Conservation (phyloP, 139 green algal genomes). For the Klebsormidium nitens region DNA sequence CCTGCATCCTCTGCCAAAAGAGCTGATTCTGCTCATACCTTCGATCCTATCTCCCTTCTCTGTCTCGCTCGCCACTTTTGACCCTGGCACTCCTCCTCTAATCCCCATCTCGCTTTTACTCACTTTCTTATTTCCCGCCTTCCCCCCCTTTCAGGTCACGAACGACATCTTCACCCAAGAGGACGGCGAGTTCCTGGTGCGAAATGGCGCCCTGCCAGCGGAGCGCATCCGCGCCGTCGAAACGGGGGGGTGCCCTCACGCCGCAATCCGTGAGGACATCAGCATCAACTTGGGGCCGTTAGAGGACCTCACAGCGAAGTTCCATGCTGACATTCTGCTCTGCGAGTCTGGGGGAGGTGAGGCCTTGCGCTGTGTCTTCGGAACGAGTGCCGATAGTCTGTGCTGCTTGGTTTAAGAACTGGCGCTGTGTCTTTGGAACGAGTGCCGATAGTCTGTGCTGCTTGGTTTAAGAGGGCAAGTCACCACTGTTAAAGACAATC, state of each 20-base stretch:
- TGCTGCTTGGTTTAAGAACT: too few relatives aligned
- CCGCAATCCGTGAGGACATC: constrained; percentile 52
- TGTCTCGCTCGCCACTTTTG: background rate
- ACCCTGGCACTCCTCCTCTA: background rate
- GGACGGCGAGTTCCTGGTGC: constrained; percentile 48
- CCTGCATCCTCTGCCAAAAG: background rate
- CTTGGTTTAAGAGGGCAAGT: too few relatives aligned
- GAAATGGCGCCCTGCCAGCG: constrained; percentile 40
- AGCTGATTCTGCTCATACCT: background rate
- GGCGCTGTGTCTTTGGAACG: too few relatives aligned
- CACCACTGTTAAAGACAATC: too few relatives aligned
- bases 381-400: too few relatives aligned
- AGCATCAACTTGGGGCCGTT: constrained; percentile 42
- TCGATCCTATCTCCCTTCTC: background rate
- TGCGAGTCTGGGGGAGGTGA: constrained; percentile 41
- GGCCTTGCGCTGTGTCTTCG: too few relatives aligned
- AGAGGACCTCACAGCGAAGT: constrained; percentile 43
- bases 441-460: too few relatives aligned
- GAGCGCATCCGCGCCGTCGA: constrained; percentile 48
- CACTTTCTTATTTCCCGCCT: background rate
- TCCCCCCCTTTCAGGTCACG: constrained; percentile 25
- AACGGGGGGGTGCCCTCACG: constrained; percentile 50
- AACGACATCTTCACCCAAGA: constrained; percentile 56
- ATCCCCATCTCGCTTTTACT: background rate
- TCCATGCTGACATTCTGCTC: constrained; percentile 39